Percentiles rank a stretch among this genome's conserved stretches.
Evolutionary conservation across 257 asterid species (phyloP).

Genomic region (Ocimum tenuiflorum): DNA sequence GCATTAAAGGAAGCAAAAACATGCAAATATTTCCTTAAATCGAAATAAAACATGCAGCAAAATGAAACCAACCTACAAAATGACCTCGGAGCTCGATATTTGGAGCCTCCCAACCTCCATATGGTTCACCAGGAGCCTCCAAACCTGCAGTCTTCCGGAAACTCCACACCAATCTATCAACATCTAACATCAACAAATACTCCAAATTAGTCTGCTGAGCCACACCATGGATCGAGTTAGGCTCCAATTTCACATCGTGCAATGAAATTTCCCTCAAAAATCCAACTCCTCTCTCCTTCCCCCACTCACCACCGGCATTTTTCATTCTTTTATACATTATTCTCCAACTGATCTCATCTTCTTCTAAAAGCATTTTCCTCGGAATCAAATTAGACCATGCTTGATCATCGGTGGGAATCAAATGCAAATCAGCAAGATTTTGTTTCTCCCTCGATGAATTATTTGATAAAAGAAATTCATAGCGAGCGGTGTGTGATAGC

Average conservation of each 20-base stretch:
- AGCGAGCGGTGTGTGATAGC: conserved; percentile 56
- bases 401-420: conserved; percentile 63
- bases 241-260: conserved; percentile 63
- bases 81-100: conserved; percentile 79
- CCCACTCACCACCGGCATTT: conserved; percentile 23
- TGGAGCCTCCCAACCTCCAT: conserved; percentile 92
- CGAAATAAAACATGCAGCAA: background rate
- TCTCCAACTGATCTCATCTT: conserved; percentile 48
- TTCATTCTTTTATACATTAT: conserved; percentile 42
- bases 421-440: conserved; percentile 48
- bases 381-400: conserved; percentile 60
- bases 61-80: conserved; percentile 65
- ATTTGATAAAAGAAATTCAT: conserved; percentile 35
- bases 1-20: background rate
- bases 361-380: conserved; percentile 63
- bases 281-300: conserved; percentile 24
- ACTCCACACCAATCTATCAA: conserved; percentile 81
- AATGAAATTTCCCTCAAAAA: conserved; percentile 59
- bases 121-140: conserved; percentile 60
- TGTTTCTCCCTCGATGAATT: conserved; percentile 52
- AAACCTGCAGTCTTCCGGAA: conserved; percentile 74
- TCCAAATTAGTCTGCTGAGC: conserved; percentile 92
- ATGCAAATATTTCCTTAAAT: background rate
- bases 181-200: conserved; percentile 82
- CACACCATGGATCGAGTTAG: conserved; percentile 54